A percentile compares a stretch with the other conserved stretches of the same genome.
These are phyloP conservation scores for Acer campestre DNA, from an alignment of 345 rosid species.

Conservation along the genomic window DNA sequence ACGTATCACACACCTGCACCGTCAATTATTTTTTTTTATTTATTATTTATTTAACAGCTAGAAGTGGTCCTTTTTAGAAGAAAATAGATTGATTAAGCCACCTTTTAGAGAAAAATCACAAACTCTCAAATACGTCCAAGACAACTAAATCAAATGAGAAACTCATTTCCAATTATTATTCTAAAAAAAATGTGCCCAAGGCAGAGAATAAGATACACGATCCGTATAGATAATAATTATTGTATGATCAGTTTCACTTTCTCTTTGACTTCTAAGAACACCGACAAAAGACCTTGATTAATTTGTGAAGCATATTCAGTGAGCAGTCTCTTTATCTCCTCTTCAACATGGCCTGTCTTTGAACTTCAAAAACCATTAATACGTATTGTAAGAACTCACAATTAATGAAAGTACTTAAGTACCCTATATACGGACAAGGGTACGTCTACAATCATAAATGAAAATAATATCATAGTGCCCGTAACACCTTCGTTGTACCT, in stretches of 20 bases:
- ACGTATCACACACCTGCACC: not conserved
- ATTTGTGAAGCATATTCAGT: not conserved
- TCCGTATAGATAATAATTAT: not conserved
- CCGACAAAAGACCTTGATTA: not conserved
- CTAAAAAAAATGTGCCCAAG: not conserved
- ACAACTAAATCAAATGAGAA: not conserved
- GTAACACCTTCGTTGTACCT: no score
- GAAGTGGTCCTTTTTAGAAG: not conserved
- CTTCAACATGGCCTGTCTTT: not conserved
- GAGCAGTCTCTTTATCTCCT: not conserved
- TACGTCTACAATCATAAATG: no score
- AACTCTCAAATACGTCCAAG: not conserved
- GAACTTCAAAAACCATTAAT: not conserved
- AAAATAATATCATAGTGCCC: no score
- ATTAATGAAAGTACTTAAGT: no score
- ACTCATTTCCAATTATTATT: not conserved
- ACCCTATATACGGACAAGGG: no score
- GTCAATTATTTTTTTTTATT: not conserved
- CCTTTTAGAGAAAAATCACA: not conserved
- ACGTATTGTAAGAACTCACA: no score
- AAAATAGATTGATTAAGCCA: not conserved
- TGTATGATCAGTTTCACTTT: not conserved
- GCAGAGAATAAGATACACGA: not conserved
- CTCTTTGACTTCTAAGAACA: not conserved
- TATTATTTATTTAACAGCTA: not conserved